Base-by-base conservation (phyloP, 805 yeast species). In the Metschnikowia peoriensis region DNA sequence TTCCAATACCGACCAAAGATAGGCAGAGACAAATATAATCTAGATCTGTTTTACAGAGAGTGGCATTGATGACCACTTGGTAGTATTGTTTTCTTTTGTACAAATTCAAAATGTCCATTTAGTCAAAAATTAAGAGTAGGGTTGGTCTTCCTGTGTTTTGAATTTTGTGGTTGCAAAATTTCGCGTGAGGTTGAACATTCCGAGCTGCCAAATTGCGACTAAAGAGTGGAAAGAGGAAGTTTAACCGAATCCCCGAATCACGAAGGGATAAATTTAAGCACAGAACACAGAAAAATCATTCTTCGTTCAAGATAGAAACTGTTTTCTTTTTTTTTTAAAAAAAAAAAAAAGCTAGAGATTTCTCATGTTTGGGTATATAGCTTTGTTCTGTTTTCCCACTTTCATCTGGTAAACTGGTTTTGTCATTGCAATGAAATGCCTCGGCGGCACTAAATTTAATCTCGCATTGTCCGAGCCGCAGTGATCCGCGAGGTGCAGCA, bases 1-100 rank as follows among this genome's bases (percentile, higher is more conserved):
- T 47, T n/a, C 59, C 59, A 12, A 56, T 38, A 7, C 43, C 55
- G 12, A 43, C 52, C 34, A 56, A 48, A 8, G 59, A 48, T 29
- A 56, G 38, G 28, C 47, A 45, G 15, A 51, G 43, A 22, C 42
- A 35, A 22, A 51, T 12, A n/a, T 38, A 39, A 6, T 56, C 59
- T 12, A 42, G 16, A n/a, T 47, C 50, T 9, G 41, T 27, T 9
- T 14, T 39, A 41, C 57, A 56, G 15, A 47, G 44, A 8, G 46
- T 34, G 32, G 46, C 28, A 28, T 44, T 35, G 11, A 56, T 17
- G 22, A 56, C 42, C 9, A 53, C 42, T 28, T 51, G 37, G 47
- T 53, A 51, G 52, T 39, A 56, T 7, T 16, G 44, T 32, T 38
- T 32, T 22, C 43, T 45, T 22, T 42, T 49, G 52, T 53, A 55